Evolutionary conservation across 1,139 yeast genomes (phyloP).

Genomic region (Yamadazyma mexicana): DNA sequence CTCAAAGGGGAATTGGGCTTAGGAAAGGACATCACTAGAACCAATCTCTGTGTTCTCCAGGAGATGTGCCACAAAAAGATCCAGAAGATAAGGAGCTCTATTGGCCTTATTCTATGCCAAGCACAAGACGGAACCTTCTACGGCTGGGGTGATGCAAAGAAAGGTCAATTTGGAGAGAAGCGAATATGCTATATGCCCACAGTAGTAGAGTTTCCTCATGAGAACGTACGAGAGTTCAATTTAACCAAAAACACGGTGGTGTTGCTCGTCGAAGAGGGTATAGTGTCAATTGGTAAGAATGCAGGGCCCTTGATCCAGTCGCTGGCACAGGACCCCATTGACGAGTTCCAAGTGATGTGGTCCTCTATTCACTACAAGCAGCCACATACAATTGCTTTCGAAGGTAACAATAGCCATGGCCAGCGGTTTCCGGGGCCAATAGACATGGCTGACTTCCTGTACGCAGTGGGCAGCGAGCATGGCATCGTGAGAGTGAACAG

Average conservation of each 20-base stretch:
- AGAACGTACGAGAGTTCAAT: constrained; percentile 17
- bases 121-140: constrained; percentile 42
- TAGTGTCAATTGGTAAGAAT: constrained; percentile 19
- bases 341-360: constrained; percentile 66
- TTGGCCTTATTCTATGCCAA: constrained; percentile 56
- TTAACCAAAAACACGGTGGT: constrained; percentile 52
- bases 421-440: constrained; percentile 48
- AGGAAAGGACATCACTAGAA: constrained; percentile 28
- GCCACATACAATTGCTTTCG: constrained; percentile 35
- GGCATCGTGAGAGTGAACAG: constrained; percentile 47
- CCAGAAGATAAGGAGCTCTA: constrained; percentile 44
- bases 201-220: constrained; percentile 18
- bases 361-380: constrained; percentile 61
- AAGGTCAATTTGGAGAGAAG: constrained; percentile 61
- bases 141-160: constrained; percentile 86
- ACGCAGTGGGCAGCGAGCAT: constrained; percentile 83
- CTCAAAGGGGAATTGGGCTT: constrained; percentile 75
- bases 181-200: constrained; percentile 27
- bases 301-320: background rate
- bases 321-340: constrained; percentile 1
- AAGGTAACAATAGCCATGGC: constrained; percentile 78
- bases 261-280: constrained; percentile 12
- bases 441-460: constrained; percentile 11
- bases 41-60: constrained; percentile 15
- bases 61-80: constrained; percentile 3